Evolutionary conservation across 2,329 filamentous ascomycete genomes (phyloP), one percentile per base, ranked within the genome.

Genomic region (Microcyclosporella mali): DNA sequence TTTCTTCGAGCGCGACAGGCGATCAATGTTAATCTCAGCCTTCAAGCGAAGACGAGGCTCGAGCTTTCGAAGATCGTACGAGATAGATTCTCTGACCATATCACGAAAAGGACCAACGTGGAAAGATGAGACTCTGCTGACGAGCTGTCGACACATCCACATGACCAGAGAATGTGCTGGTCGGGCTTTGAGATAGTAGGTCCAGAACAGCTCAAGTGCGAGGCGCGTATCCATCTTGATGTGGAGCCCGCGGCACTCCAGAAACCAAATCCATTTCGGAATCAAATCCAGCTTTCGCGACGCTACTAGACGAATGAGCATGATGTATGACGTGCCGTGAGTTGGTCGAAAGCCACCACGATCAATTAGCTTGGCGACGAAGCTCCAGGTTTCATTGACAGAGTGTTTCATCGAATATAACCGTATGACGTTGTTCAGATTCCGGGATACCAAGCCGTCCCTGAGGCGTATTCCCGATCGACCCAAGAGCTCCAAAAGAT

Each of bases 81-180:
- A 51, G 29, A 58, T 51, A 8, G 55, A 47, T 25, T 56, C 50
- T 16, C 45, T 49, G 31, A 61, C 41, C 3, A 61, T 15, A 28
- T 42, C 34, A 10, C 49, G n/a, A 16, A 57, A 42, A 3, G 47
- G 43, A 3, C 28, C 14, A 14, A 49, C 42, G n/a, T 41, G 33
- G 18, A 60, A 49, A 9, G 47, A 42, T 11, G 56, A 51, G 7
- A 43, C 50, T 7, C 14, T 9, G 6, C 29, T 27, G 3, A 37
- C 16, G 14, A 63, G 34, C 25, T 46, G 37, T 15, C 56, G 51
- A 41, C 56, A 60, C 9, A 57, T 43, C 46, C 45, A 50, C 37
- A 60, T 54, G 14, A 63, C 16, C 16, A 57, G 25, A 10, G 45
- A 40, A 32, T 62, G 57, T 10, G 57, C 49, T 16, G 58, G 58